Evolutionary conservation across 192 early-diverging fungal species (phyloP).

Genomic region (Gamsiella multidivaricata): DNA sequence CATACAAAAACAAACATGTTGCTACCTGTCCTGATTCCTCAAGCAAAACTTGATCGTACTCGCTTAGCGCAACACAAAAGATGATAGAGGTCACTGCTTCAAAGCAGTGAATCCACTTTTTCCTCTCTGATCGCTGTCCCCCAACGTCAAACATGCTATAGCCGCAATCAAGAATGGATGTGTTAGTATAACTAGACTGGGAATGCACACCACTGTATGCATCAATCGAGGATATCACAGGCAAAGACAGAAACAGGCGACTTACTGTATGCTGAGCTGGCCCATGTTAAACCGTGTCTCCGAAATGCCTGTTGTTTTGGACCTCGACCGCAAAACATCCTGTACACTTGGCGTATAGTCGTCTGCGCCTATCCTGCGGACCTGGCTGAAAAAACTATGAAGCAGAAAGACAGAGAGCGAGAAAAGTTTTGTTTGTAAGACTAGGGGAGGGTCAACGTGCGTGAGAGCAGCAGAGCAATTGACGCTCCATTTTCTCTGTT

Average conservation of each 20-base stretch:
- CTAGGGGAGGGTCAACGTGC: no score
- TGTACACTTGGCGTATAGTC: conserved; percentile 91
- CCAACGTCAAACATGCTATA: conserved; percentile 88
- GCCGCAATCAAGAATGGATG: no score
- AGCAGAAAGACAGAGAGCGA: not conserved
- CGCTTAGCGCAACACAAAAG: conserved; percentile 92
- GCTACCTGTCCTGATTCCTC: conserved; percentile 84
- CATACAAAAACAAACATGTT: no score
- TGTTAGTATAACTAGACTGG: no score
- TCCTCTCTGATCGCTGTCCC: conserved; percentile 84
- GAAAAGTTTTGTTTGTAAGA: no score
- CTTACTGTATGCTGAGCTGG: conserved; percentile 87
- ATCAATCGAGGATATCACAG: no score
- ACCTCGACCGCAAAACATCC: conserved; percentile 94
- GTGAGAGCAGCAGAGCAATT: no score
- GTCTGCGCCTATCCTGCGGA: conserved; percentile 83
- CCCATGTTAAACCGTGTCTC: conserved; percentile 95
- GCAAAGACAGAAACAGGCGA: not conserved
- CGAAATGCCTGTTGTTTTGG: conserved; percentile 98
- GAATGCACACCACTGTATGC: no score
- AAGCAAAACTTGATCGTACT: conserved; percentile 92
- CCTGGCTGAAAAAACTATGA: conserved; percentile 88
- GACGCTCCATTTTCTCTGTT: not conserved
- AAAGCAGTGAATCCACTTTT: conserved; percentile 92
- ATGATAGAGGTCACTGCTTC: conserved; percentile 91